Evolutionary conservation across 129 eudicot species (phyloP).

Genomic region (Arctium lappa): DNA sequence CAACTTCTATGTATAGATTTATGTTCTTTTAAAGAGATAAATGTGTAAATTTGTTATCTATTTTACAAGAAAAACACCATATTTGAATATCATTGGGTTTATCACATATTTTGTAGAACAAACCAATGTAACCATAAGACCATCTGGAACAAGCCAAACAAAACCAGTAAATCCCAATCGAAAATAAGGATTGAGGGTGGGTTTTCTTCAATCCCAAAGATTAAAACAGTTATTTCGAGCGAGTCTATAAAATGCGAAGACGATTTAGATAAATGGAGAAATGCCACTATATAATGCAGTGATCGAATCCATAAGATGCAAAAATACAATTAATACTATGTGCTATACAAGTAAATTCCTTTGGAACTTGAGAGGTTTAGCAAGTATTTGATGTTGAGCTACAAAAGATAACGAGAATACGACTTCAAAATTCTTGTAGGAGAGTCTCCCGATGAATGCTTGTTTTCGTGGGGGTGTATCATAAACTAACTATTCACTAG

Average conservation of each 20-base stretch:
- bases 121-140: too few species aligned
- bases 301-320: neutral
- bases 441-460: neutral
- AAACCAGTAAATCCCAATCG: neutral
- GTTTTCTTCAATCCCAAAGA: neutral
- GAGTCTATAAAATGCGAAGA: neutral
- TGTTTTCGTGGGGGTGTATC: constrained; percentile 13
- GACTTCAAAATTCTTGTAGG: neutral
- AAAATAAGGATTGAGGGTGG: neutral
- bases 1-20: neutral
- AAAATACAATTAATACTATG: neutral
- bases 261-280: neutral
- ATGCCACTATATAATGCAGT: neutral
- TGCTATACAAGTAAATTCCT: constrained; percentile 19
- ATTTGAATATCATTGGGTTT: too few species aligned
- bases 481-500: constrained; percentile 11
- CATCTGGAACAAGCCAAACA: neutral
- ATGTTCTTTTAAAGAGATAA: neutral
- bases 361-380: neutral
- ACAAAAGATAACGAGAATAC: constrained; percentile 14
- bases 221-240: neutral
- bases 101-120: too few species aligned
- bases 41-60: neutral
- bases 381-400: constrained; percentile 7
- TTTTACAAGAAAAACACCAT: neutral